A percentile compares a stretch with the other conserved stretches of the same genome.
These are phyloP conservation scores for Fusarium xyrophilum DNA, from an alignment of 2,329 filamentous ascomycete genomes.

Conservation along the genomic window DNA sequence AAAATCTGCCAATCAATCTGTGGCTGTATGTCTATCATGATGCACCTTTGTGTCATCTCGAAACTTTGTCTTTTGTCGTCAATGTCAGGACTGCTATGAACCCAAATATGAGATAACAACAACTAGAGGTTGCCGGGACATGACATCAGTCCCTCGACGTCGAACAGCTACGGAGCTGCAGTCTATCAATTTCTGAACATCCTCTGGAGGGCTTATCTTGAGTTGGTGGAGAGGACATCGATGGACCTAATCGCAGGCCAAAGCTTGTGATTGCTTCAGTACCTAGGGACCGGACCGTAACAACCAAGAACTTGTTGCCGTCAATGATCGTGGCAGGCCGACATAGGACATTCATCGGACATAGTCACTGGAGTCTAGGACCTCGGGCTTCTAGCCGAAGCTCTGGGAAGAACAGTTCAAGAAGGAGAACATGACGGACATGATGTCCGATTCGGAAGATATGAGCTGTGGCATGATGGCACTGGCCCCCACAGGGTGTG, in stretches of 20 bases:
- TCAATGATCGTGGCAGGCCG: background rate
- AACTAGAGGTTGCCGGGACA: background rate
- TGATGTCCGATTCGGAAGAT: slow-evolving; percentile 14
- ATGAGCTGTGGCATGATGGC: slow-evolving; percentile 2
- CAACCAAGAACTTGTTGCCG: background rate
- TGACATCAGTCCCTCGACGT: background rate
- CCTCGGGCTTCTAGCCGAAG: slow-evolving; percentile 31
- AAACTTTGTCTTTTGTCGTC: background rate
- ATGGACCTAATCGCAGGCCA: background rate
- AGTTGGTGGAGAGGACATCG: background rate
- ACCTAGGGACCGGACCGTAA: no score
- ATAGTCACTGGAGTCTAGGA: background rate
- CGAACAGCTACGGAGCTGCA: background rate
- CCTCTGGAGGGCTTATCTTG: background rate
- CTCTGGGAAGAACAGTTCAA: background rate
- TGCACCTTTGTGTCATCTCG: slow-evolving; percentile 14
- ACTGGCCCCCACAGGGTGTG: background rate
- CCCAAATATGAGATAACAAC: background rate
- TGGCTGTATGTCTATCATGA: background rate
- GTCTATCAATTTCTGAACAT: background rate
- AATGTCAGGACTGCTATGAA: background rate
- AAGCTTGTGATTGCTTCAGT: background rate
- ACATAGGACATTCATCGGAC: slow-evolving; percentile 12
- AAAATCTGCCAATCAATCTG: slow-evolving; percentile 12
- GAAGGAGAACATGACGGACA: background rate